Percentiles rank a stretch among this genome's conserved stretches.
These are phyloP conservation scores for Fusarium sp. DNA, from an alignment of 2,329 filamentous ascomycete genomes.

Conservation along the genomic window DNA sequence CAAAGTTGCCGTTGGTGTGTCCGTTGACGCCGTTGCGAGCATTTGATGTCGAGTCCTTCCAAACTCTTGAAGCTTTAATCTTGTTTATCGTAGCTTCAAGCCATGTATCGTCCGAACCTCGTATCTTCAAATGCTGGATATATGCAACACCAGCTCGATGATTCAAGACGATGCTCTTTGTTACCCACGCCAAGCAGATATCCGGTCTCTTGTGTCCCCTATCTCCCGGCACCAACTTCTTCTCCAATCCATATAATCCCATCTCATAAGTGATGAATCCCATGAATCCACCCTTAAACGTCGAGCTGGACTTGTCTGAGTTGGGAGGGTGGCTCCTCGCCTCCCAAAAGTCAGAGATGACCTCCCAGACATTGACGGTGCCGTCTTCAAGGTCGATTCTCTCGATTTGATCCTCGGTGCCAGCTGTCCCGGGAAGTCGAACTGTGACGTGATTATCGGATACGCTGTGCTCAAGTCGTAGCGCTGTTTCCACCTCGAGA, in stretches of 20 bases:
- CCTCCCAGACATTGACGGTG: constrained; percentile 58
- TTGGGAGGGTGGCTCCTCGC: constrained; percentile 40
- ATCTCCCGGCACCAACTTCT: constrained; percentile 39
- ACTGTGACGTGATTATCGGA: constrained; percentile 54
- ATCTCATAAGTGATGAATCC: constrained; percentile 89
- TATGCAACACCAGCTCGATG: constrained; percentile 70
- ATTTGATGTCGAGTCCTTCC: constrained; percentile 38
- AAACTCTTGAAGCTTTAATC: constrained; percentile 48
- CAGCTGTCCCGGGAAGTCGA: constrained; percentile 35
- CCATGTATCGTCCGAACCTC: constrained; percentile 46
- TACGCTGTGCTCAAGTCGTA: constrained; percentile 67
- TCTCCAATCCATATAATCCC: constrained; percentile 63
- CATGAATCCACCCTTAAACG: constrained; percentile 86
- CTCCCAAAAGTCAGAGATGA: constrained; percentile 59
- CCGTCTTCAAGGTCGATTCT: constrained; percentile 40
- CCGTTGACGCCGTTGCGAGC: constrained; percentile 11
- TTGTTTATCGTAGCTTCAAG: constrained; percentile 43
- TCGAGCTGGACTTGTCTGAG: constrained; percentile 39
- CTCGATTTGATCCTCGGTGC: constrained; percentile 4
- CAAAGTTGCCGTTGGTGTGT: constrained; percentile 22
- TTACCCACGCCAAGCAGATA: constrained; percentile 79
- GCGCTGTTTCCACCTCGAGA: constrained; percentile 66
- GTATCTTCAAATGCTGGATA: constrained; percentile 63
- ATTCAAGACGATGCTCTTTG: constrained; percentile 81
- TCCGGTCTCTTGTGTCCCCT: constrained; percentile 67